These are phyloP conservation scores for Aspergillus pseudoterreus DNA, from an alignment of 2,329 filamentous ascomycete species.

Conservation along the genomic window DNA sequence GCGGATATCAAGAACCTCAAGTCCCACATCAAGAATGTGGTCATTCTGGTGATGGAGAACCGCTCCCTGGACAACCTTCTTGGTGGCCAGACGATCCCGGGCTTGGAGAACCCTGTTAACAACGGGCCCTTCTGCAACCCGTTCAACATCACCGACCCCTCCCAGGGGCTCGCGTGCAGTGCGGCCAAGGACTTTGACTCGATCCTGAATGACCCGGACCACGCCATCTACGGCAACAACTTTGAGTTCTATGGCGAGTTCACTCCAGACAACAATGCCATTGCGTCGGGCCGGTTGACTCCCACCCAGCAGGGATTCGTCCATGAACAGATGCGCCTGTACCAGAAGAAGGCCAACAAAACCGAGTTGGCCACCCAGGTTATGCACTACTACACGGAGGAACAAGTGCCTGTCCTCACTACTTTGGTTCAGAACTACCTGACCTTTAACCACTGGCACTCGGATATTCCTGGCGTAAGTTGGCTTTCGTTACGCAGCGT, in stretches of 20 bases:
- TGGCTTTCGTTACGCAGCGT: neutral
- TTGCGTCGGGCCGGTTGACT: constrained; percentile 28
- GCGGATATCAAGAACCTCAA: constrained; percentile 25
- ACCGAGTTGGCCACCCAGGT: constrained; percentile 37
- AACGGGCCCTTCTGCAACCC: constrained; percentile 44
- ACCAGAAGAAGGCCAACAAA: constrained; percentile 27
- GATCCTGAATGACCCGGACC: constrained; percentile 41
- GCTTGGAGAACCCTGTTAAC: constrained; percentile 42
- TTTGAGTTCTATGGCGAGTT: constrained; percentile 44
- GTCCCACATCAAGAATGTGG: constrained; percentile 36
- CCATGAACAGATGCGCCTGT: constrained; percentile 38
- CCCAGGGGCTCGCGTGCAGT: constrained; percentile 29
- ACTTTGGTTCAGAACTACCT: constrained; percentile 39
- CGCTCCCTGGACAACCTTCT: constrained; percentile 43
- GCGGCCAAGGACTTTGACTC: constrained; percentile 39
- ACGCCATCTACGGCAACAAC: constrained; percentile 43
- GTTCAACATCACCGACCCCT: constrained; percentile 31
- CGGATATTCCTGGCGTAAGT: constrained; percentile 41
- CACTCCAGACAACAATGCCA: constrained; percentile 35
- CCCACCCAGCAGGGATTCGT: constrained; percentile 38
- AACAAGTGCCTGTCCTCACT: constrained; percentile 42
- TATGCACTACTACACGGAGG: constrained; percentile 45
- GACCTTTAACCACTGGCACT: constrained; percentile 47
- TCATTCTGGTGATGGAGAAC: constrained; percentile 24
- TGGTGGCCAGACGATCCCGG: constrained; percentile 37